phyloP scores from a whole-genome alignment of 352 stramenopile genomes.

The Globisporangium mamillatum region DNA sequence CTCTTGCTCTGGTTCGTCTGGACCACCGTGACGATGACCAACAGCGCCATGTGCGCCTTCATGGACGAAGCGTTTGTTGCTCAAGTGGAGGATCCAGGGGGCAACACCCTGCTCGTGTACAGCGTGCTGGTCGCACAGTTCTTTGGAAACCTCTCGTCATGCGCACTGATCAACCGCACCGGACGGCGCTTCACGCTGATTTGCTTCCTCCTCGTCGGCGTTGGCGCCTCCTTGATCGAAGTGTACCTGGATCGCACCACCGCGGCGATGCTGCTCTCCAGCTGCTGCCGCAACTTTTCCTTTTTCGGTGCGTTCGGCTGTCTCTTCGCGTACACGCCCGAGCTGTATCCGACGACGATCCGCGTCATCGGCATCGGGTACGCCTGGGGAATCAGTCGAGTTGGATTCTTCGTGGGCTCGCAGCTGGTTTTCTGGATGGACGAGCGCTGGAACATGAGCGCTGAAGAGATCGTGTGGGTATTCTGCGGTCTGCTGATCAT shows the following conservation, averaged over 20 bases:
- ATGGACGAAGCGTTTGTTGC: constrained; percentile 15
- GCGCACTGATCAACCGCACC: constrained; percentile 28
- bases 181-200: constrained; percentile 29
- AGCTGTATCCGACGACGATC: constrained; percentile 21
- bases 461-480: neutral
- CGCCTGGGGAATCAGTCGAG: constrained; percentile 15
- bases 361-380: constrained; percentile 18
- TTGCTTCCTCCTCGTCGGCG: constrained; percentile 8
- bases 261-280: neutral
- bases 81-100: constrained; percentile 15
- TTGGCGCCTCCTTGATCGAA: constrained; percentile 16
- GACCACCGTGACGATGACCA: constrained; percentile 25
- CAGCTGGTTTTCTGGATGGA: constrained; percentile 1
- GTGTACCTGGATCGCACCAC: constrained; percentile 21
- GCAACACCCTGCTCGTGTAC: neutral
- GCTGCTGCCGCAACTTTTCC: neutral
- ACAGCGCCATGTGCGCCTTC: constrained; percentile 27
- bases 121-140: constrained; percentile 25
- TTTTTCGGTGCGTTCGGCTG: neutral
- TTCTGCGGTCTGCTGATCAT: neutral
- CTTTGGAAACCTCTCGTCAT: constrained; percentile 28
- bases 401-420: constrained; percentile 14
- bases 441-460: neutral
- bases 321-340: neutral
- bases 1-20: constrained; percentile 43